Percentiles rank a stretch among this genome's conserved stretches.
phyloP scores from a whole-genome alignment of 148 eudicot genomes.

The Fagopyrum tataricum region DNA sequence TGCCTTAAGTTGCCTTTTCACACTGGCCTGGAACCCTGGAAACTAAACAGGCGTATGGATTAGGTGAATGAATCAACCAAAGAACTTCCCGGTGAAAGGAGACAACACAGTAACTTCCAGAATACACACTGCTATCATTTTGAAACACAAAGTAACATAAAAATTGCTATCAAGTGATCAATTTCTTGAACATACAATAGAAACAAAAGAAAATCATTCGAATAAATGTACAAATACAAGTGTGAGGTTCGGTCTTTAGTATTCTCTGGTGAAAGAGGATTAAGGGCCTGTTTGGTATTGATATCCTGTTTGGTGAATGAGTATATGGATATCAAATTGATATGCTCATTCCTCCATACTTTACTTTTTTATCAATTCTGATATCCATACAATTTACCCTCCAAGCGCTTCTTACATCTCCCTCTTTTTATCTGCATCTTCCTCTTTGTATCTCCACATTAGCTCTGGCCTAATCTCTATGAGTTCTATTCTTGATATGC shows the following conservation, averaged over 20 bases:
- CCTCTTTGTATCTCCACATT: too few relatives aligned
- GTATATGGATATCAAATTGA: too few relatives aligned
- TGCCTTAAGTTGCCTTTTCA: too few relatives aligned
- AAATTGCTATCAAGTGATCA: background rate
- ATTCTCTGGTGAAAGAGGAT: background rate
- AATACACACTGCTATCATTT: background rate
- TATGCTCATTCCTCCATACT: too few relatives aligned
- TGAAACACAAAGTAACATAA: background rate
- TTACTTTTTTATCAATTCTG: too few relatives aligned
- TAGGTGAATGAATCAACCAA: background rate
- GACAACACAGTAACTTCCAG: slow-evolving; percentile 5
- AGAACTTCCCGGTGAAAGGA: background rate
- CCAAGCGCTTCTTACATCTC: too few relatives aligned
- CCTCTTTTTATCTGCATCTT: too few relatives aligned
- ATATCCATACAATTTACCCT: too few relatives aligned
- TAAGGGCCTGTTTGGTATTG: too few relatives aligned
- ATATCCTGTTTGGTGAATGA: too few relatives aligned
- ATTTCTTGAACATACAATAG: background rate
- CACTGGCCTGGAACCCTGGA: background rate
- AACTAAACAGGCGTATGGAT: background rate
- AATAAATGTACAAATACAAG: background rate
- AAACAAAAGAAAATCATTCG: background rate
- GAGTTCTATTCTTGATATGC: too few relatives aligned
- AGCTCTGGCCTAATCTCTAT: too few relatives aligned
- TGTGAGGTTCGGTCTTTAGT: background rate